Base-by-base conservation (phyloP, 805 yeast species). In the Wickerhamiella galacta region DNA sequence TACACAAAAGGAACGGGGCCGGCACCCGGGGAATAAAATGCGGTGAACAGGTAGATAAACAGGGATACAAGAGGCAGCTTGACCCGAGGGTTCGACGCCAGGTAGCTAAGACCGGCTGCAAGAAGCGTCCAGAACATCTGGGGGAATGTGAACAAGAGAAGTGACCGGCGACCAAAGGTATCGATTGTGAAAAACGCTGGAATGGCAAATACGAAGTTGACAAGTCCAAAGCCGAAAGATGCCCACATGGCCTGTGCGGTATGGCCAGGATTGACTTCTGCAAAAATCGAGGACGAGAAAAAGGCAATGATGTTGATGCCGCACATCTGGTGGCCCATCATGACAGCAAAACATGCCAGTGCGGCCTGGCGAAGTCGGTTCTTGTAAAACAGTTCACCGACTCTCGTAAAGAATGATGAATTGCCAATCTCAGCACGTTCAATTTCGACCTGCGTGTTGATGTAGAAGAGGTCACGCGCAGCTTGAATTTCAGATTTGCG, bases 1-100 rank as follows among this genome's bases (percentile, higher is more conserved):
- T 81, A 78, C 2, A 87, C 76, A 58, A 81, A 80, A 3, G 93
- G 92, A 29, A 81, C 87, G 11, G 90, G 92, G 27, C 93, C 93
- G 52, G 76, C 81, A 35, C 92, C 87, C 3, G 78, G 70, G 1
- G 92, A 77, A 55, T 81, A 81, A 35, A 75, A 74, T 26, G 70
- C 64, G 0, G 80, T 61, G 54, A 67, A 80, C 21, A 81, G 48
- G 51, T 81, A 81, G 37, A 81, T 73, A 43, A 90, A 92, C 39
- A 71, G 58, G 5, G 76, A 61, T 35, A 79, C 71, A 33, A 75
- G 63, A 3, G 73, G 93, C 38, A 76, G 54, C 46, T 80, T 64
- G 6, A 66, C 52, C 16, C 47, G 49, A 1, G 61, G 63, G 18
- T 54, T 56, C 20, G 68, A 64, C 38, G 77, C 74, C 66, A 74